Base-by-base conservation (phyloP, 2,329 filamentous ascomycete genomes). In the Tolypocladium endophyticum region DNA sequence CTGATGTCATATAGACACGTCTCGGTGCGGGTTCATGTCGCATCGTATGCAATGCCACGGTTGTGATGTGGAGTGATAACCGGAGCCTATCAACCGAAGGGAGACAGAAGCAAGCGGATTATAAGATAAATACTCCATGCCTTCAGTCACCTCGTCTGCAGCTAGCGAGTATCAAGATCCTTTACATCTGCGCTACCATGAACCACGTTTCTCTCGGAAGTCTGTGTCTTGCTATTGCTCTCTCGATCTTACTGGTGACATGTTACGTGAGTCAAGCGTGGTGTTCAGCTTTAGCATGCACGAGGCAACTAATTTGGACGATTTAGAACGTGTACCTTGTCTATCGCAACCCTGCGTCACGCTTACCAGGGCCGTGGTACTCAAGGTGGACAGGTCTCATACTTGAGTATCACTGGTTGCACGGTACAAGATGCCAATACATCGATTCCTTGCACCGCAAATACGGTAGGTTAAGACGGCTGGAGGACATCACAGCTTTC, bases 401-500 rank as follows among this genome's bases (percentile, higher is more conserved):
- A 2, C 56, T 59, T n/a, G 50, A 11, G n/a, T 61, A 62, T 28
- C 53, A 58, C 39, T 56, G 39, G 52, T 59, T 39, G n/a, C 35
- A 7, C 45, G 57, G 54, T 39, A 59, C 11, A 33, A 57, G 18
- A 60, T 56, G 50, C 41, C 43, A 60, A 39, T 68, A 67, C 25
- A 60, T 67, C 18, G 64, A 69, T 55, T 16, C 25, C 3, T 58
- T 69, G 12, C 67, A 69, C 47, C 39, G 63, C 16, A 61, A 59
- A 63, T 68, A 68, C 30, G 67, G 67, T 63, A 7, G 45, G 61
- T 25, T 0, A 2, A n/a, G 12, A 30, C n/a, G 16, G 18, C 35
- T 11, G 53, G 38, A 57, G 6, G 1, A 8, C 1, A 20, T 16
- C 11, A 4, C 14, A 18, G 16, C 28, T 28, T 12, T 28, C 4